These are phyloP conservation scores for Lactarius vividus DNA, from an alignment of 768 basidiomycete genomes.

Conservation along the genomic window DNA sequence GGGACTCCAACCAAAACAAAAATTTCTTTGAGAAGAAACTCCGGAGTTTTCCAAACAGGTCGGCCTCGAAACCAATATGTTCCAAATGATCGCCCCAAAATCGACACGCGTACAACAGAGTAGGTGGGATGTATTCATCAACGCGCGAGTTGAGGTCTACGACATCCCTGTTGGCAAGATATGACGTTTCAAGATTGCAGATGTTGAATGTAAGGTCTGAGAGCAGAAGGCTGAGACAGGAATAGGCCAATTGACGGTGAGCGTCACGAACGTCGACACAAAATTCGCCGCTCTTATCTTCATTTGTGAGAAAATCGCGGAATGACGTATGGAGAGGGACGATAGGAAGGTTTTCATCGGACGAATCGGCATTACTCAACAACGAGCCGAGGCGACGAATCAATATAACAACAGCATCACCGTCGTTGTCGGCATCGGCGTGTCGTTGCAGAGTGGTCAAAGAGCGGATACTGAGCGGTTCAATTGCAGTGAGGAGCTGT, in stretches of 20 bases:
- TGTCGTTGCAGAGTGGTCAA: neutral
- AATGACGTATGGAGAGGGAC: neutral
- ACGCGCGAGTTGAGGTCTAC: neutral
- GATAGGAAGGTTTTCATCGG: neutral
- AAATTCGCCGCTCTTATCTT: slow-evolving; percentile 1
- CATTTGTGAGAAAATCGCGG: neutral
- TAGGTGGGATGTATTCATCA: neutral
- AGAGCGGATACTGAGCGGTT: neutral
- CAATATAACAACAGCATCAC: neutral
- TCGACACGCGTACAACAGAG: slow-evolving; percentile 6
- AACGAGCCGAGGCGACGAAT: neutral
- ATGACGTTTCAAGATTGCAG: slow-evolving; percentile 1
- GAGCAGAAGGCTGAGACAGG: neutral
- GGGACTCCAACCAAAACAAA: neutral
- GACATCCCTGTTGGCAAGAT: neutral
- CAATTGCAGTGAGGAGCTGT: neutral
- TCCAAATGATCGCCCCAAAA: slow-evolving; percentile 4
- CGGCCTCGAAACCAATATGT: neutral
- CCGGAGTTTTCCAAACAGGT: neutral
- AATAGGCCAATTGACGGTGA: neutral
- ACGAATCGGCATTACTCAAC: slow-evolving; percentile 1
- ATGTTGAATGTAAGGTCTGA: neutral
- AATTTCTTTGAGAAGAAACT: neutral
- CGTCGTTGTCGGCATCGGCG: neutral
- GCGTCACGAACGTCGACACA: neutral